phyloP scores from a whole-genome alignment of 169 alveolate genomes.

The Cryptosporidium canis region DNA sequence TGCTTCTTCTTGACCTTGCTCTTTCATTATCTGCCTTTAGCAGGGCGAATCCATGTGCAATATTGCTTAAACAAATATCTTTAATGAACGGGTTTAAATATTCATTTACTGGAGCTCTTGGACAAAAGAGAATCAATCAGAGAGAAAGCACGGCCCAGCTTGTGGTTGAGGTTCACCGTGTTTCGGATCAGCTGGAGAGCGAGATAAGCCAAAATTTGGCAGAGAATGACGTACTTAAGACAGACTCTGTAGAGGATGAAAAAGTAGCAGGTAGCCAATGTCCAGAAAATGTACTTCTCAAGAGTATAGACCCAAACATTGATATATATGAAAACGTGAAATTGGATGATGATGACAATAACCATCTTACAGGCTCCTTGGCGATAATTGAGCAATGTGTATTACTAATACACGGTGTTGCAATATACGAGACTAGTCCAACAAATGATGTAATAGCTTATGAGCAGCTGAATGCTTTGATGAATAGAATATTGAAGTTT shows the following conservation, averaged over 20 bases:
- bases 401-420: constrained; percentile 79
- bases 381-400: constrained; percentile 80
- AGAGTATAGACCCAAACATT: constrained; percentile 78
- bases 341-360: constrained; percentile 73
- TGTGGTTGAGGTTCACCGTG: constrained; percentile 80
- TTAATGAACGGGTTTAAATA: constrained; percentile 73
- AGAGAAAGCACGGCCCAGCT: constrained; percentile 82
- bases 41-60: constrained; percentile 77
- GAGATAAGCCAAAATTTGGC: neutral
- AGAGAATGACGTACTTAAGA: neutral
- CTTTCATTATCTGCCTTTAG: constrained; percentile 53
- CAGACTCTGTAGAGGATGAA: constrained; percentile 73
- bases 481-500: constrained; percentile 73
- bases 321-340: constrained; percentile 81
- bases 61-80: constrained; percentile 75
- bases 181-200: constrained; percentile 5
- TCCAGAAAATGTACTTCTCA: constrained; percentile 80
- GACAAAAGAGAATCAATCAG: constrained; percentile 84
- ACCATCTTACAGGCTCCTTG: constrained; percentile 72
- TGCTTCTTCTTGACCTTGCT: constrained; percentile 32
- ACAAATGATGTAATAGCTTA: constrained; percentile 80
- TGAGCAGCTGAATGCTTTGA: constrained; percentile 59
- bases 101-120: constrained; percentile 84
- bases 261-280: constrained; percentile 47
- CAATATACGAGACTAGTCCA: constrained; percentile 79